phyloP scores from a whole-genome alignment of 2,329 filamentous ascomycete genomes.

The Microsporum audouinii region DNA sequence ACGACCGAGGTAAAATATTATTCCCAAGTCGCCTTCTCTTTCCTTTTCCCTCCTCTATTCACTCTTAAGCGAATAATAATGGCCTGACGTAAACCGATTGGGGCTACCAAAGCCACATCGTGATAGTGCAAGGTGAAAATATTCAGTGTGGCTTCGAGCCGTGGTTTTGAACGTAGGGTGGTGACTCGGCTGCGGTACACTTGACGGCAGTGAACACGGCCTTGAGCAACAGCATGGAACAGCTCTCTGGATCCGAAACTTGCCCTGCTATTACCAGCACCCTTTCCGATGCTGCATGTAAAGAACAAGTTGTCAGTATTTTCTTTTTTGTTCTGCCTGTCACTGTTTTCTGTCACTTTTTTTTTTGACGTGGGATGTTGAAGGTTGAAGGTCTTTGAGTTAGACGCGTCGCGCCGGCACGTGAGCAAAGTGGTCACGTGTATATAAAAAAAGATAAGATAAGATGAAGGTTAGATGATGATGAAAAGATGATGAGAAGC shows the following conservation, averaged over 20 bases:
- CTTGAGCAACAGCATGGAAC: not conserved
- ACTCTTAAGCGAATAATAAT: not conserved
- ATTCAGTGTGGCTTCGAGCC: not conserved
- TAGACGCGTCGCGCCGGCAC: conserved; percentile 5
- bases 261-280: not conserved
- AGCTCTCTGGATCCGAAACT: not conserved
- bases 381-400: not conserved
- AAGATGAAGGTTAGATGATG: not conserved
- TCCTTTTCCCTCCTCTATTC: not conserved
- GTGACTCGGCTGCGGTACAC: not conserved
- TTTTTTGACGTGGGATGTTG: conserved; percentile 2
- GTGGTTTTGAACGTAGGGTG: not conserved
- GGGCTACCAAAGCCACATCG: not conserved
- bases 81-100: not conserved
- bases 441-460: not conserved
- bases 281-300: not conserved
- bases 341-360: not conserved
- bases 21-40: not conserved
- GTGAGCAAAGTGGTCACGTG: conserved; percentile 4
- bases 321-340: not conserved
- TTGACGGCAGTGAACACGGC: not conserved
- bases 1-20: not conserved
- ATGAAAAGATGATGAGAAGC: not conserved
- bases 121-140: not conserved
- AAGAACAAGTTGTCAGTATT: not conserved